Percentiles rank a stretch among this genome's conserved stretches.
phyloP scores from a whole-genome alignment of 2,329 filamentous ascomycete species.

The Nemania sp. region DNA sequence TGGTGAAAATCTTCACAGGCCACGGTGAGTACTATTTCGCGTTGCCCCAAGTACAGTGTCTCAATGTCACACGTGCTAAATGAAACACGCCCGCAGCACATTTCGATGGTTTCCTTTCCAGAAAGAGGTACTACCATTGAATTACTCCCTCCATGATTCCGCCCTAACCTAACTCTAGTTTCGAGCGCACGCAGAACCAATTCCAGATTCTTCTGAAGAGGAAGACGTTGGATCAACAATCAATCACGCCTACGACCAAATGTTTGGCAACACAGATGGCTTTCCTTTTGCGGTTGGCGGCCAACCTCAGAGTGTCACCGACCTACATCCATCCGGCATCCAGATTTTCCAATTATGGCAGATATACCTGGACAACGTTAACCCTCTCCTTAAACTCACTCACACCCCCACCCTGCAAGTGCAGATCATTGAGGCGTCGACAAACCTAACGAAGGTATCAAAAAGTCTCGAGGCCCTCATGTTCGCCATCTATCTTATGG shows the following conservation, averaged over 20 bases:
- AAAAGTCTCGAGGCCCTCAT: conserved; percentile 73
- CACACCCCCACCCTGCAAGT: conserved; percentile 74
- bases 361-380: conserved; percentile 76
- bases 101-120: conserved; percentile 65
- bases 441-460: conserved; percentile 65
- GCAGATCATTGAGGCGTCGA: conserved; percentile 72
- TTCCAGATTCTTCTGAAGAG: conserved; percentile 68
- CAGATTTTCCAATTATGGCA: conserved; percentile 76
- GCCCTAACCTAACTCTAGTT: conserved; percentile 56
- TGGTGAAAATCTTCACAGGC: conserved; percentile 48
- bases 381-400: conserved; percentile 75
- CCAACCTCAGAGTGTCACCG: conserved; percentile 57
- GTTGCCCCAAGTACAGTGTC: conserved; percentile 5
- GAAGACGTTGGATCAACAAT: conserved; percentile 65
- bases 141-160: conserved; percentile 11
- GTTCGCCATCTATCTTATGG: conserved; percentile 73
- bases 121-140: conserved; percentile 59
- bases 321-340: conserved; percentile 65
- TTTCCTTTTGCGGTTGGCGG: conserved; percentile 69
- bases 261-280: conserved; percentile 67
- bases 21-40: conserved; percentile 44
- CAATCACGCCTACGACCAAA: conserved; percentile 69
- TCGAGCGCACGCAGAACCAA: conserved; percentile 60
- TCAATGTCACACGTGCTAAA: conserved; percentile 33
- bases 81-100: conserved; percentile 45